Conservation (phyloP, 805 yeast genomes). For the Starmerella asiatica region DNA sequence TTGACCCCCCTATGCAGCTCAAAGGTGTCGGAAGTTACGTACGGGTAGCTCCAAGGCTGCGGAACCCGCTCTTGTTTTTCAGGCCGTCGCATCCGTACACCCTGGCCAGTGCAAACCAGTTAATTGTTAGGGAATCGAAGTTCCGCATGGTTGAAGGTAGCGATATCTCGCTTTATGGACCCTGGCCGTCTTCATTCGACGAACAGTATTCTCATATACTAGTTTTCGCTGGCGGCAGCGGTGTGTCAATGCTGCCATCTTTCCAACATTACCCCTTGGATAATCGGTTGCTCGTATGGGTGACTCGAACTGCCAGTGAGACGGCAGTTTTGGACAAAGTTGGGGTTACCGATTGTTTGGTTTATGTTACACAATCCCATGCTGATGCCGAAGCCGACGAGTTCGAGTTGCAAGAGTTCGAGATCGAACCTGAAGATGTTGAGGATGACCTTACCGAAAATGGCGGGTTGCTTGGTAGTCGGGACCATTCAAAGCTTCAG, state of each 20-base stretch:
- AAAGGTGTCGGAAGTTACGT: constrained; percentile 38
- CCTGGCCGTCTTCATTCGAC: constrained; percentile 24
- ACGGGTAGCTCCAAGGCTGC: constrained; percentile 23
- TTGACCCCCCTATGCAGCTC: constrained; percentile 27
- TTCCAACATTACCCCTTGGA: not conserved
- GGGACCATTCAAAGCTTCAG: not conserved
- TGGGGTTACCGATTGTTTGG: constrained; percentile 14
- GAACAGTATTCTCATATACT: constrained; percentile 9
- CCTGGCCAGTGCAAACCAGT: constrained; percentile 34
- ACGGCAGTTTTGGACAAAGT: constrained; percentile 5
- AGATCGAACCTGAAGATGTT: constrained; percentile 5
- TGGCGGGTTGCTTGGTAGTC: not conserved
- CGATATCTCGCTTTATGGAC: constrained; percentile 31
- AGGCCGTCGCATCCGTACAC: constrained; percentile 34
- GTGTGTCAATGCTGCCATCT: constrained; percentile 18
- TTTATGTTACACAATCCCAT: constrained; percentile 14
- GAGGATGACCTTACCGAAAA: constrained; percentile 4
- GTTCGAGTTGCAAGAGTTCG: constrained; percentile 10
- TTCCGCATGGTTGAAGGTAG: constrained; percentile 23
- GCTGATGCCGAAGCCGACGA: constrained; percentile 5
- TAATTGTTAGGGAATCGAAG: constrained; percentile 29
- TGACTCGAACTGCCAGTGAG: constrained; percentile 8
- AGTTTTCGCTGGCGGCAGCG: constrained; percentile 22
- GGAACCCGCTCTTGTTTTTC: constrained; percentile 30
- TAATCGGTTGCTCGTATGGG: constrained; percentile 9